A percentile compares a stretch with the other conserved stretches of the same genome.
Evolutionary conservation across 1,139 yeast species (phyloP).

Genomic region (Protomyces arabidopsidicola): DNA sequence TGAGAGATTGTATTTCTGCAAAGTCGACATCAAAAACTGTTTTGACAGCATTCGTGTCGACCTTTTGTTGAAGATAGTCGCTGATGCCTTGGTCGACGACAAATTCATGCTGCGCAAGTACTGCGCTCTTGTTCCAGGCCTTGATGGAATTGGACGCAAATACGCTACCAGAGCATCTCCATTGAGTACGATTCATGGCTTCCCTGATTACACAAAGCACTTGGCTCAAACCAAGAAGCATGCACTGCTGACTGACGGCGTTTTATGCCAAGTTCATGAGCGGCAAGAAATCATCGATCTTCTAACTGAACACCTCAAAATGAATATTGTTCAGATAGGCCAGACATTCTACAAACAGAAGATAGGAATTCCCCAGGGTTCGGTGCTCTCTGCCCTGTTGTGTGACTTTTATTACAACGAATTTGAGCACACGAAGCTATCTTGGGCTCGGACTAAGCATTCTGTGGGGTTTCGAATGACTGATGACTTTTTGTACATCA

Average conservation of each 20-base stretch:
- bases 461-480: constrained; percentile 54
- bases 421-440: constrained; percentile 49
- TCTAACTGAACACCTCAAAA: constrained; percentile 44
- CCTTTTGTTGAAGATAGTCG: constrained; percentile 20
- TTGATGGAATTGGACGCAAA: constrained; percentile 13
- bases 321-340: constrained; percentile 43
- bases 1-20: constrained; percentile 49
- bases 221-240: constrained; percentile 12
- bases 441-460: constrained; percentile 37
- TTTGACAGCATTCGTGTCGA: constrained; percentile 54
- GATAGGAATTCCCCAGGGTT: constrained; percentile 82
- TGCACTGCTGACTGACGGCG: constrained; percentile 25
- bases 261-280: constrained; percentile 20
- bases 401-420: constrained; percentile 72
- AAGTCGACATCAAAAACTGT: constrained; percentile 74
- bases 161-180: constrained; percentile 17
- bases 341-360: constrained; percentile 46
- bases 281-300: constrained; percentile 29
- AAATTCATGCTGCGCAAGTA: constrained; percentile 28
- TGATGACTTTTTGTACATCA: constrained; percentile 75
- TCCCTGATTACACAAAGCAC: constrained; percentile 11
- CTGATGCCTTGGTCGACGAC: constrained; percentile 23
- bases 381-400: constrained; percentile 66
- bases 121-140: constrained; percentile 11
- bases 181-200: constrained; percentile 6